phyloP scores from a whole-genome alignment of 1,284 basidiomycete genomes.

The Athelia psychrophila region DNA sequence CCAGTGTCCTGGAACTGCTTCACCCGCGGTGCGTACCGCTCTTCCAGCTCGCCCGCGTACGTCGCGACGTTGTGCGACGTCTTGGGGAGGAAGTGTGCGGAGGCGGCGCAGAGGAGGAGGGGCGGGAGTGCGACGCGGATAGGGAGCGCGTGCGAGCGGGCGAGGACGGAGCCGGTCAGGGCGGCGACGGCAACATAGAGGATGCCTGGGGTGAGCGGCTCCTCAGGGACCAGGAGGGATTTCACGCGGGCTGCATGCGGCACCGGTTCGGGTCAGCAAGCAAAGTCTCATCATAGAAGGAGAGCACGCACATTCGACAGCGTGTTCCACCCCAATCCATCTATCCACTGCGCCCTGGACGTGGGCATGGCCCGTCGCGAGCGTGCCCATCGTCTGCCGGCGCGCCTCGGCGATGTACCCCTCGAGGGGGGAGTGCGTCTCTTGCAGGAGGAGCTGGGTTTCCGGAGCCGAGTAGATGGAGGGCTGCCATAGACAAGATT shows the following conservation, averaged over 20 bases:
- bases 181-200: slow-evolving; percentile 89
- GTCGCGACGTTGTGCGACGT: slow-evolving; percentile 67
- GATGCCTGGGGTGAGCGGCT: slow-evolving; percentile 81
- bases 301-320: slow-evolving; percentile 72
- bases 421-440: slow-evolving; percentile 72
- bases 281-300: not conserved
- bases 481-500: slow-evolving; percentile 43
- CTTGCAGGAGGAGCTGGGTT: slow-evolving; percentile 63
- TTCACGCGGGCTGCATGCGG: slow-evolving; percentile 70
- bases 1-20: slow-evolving; percentile 69
- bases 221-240: slow-evolving; percentile 73
- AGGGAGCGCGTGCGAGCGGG: slow-evolving; percentile 70
- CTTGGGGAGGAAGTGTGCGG: slow-evolving; percentile 79
- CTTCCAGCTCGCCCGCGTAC: slow-evolving; percentile 73
- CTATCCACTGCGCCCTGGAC: slow-evolving; percentile 70
- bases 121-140: slow-evolving; percentile 73
- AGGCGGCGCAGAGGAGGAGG: slow-evolving; percentile 58
- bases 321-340: slow-evolving; percentile 83
- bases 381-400: slow-evolving; percentile 49
- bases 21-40: slow-evolving; percentile 61
- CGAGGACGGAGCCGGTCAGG: slow-evolving; percentile 83
- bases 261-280: too few species aligned
- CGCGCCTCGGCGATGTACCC: slow-evolving; percentile 68
- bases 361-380: slow-evolving; percentile 53
- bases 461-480: slow-evolving; percentile 73